Conservation (phyloP, 1,139 yeast genomes). For the Yamadazyma friedrichii region DNA sequence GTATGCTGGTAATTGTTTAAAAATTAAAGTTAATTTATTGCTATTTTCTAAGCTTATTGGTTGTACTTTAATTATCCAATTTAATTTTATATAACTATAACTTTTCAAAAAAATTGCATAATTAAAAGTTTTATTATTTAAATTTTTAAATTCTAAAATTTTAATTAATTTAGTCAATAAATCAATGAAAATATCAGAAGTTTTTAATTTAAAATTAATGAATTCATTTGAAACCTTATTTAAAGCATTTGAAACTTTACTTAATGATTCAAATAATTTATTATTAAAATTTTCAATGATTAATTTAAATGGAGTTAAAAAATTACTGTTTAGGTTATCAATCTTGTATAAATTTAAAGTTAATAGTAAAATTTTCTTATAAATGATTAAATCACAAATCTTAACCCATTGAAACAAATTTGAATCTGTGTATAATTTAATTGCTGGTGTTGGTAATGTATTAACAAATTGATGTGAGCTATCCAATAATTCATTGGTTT, state of each 20-base stretch:
- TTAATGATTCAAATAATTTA: slow-evolving; percentile 28
- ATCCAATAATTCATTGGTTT: slow-evolving; percentile 57
- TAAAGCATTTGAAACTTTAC: slow-evolving; percentile 52
- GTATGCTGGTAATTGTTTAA: slow-evolving; percentile 1
- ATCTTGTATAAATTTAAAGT: slow-evolving; percentile 49
- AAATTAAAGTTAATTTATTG: neutral
- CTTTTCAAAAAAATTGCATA: no score
- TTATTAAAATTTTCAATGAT: slow-evolving; percentile 31
- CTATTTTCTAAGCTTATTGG: slow-evolving; percentile 3
- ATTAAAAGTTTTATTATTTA: no score
- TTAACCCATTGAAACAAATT: slow-evolving; percentile 59
- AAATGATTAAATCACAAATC: slow-evolving; percentile 63
- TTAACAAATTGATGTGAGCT: slow-evolving; percentile 56
- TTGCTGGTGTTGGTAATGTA: slow-evolving; percentile 64
- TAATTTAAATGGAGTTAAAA: no score
- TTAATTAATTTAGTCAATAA: slow-evolving; percentile 57
- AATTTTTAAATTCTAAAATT: slow-evolving; percentile 50
- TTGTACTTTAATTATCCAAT: neutral
- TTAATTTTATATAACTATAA: neutral
- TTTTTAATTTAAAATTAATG: slow-evolving; percentile 48
- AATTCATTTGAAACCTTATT: slow-evolving; percentile 52
- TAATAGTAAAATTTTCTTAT: slow-evolving; percentile 56
- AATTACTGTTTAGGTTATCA: slow-evolving; percentile 17
- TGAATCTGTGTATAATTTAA: slow-evolving; percentile 55
- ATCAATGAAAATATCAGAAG: slow-evolving; percentile 58